Evolutionary conservation across 345 rosid genomes (phyloP).

Genomic region (Pseudoturritis turrita): DNA sequence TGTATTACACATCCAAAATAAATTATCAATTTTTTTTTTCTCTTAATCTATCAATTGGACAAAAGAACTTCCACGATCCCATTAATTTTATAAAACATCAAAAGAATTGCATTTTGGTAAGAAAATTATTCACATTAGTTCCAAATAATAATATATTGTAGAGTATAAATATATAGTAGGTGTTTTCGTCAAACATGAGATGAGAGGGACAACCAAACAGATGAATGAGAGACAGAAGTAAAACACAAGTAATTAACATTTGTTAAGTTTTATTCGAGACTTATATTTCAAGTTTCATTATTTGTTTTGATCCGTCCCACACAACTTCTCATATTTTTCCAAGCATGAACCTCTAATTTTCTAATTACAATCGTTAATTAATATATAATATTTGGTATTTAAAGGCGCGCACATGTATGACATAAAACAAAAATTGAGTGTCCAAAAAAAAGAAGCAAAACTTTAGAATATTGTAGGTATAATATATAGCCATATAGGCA

Average conservation of each 20-base stretch:
- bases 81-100: not conserved
- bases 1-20: too few relatives aligned
- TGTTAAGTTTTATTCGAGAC: constrained; percentile 9
- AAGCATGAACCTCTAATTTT: not conserved
- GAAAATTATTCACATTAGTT: not conserved
- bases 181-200: constrained; percentile 1
- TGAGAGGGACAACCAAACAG: constrained; percentile 19
- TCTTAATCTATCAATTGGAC: too few relatives aligned
- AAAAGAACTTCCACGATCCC: not conserved
- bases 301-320: not conserved
- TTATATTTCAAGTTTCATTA: constrained; percentile 19
- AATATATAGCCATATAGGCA: too few relatives aligned
- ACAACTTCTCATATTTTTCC: not conserved
- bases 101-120: not conserved
- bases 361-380: not conserved
- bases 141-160: not conserved
- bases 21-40: too few relatives aligned
- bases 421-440: not conserved
- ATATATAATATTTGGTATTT: not conserved
- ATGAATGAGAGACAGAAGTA: constrained; percentile 14
- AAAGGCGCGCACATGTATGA: not conserved
- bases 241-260: constrained; percentile 16
- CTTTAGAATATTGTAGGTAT: too few relatives aligned
- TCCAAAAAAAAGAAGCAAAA: not conserved
- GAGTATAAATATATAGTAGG: not conserved